phyloP scores from a whole-genome alignment of 2,329 filamentous ascomycete species.

The Pseudogymnoascus sp. region DNA sequence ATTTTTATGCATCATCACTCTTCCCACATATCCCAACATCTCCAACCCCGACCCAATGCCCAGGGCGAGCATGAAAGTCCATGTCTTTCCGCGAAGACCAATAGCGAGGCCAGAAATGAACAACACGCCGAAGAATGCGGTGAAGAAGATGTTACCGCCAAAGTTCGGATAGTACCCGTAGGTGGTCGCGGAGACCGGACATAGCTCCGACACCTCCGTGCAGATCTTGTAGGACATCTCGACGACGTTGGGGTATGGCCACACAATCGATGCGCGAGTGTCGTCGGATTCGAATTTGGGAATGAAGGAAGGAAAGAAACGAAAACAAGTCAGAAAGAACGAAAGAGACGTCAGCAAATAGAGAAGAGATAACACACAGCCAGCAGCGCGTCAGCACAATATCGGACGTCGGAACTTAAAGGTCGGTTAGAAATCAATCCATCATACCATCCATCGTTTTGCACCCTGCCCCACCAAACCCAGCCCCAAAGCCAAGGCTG shows the following conservation, averaged over 20 bases:
- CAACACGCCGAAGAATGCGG: constrained; percentile 40
- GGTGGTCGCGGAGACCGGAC: constrained; percentile 15
- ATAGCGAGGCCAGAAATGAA: constrained; percentile 35
- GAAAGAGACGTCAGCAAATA: not conserved
- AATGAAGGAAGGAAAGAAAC: not conserved
- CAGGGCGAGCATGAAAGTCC: constrained; percentile 45
- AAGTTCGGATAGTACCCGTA: constrained; percentile 48
- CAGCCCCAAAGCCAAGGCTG: constrained; percentile 4
- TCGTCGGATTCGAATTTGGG: not conserved
- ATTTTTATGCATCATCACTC: constrained; percentile 42
- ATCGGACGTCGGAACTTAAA: not conserved
- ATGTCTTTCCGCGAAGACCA: constrained; percentile 45
- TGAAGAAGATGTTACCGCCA: constrained; percentile 48
- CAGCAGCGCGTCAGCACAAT: not conserved
- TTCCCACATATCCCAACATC: constrained; percentile 45
- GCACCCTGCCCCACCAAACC: not conserved
- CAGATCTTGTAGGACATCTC: constrained; percentile 5
- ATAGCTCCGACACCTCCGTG: not conserved
- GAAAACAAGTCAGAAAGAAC: not conserved
- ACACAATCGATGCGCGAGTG: not conserved
- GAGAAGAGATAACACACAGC: not conserved
- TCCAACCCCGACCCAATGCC: constrained; percentile 44
- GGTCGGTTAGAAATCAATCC: not conserved
- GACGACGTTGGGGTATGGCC: not conserved
- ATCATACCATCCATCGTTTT: not conserved